Evolutionary conservation across 805 yeast species (phyloP), one percentile per base, ranked within the genome.

Genomic region (Yarrowia sp.): DNA sequence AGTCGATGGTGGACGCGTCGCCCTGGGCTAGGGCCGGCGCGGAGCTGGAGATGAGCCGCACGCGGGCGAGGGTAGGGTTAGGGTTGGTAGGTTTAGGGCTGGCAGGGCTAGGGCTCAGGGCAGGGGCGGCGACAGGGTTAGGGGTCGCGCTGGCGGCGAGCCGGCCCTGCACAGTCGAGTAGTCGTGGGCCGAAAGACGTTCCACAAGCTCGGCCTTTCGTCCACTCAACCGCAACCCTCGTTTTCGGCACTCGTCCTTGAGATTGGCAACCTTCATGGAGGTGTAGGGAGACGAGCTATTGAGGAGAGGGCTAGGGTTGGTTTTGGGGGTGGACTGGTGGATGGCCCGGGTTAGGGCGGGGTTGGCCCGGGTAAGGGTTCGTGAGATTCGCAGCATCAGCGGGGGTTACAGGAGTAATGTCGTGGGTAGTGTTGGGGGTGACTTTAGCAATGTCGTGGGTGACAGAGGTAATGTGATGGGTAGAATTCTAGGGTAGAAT

Each of bases 201-300:
- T 75, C 81, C 35, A 87, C 80, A 32, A 88, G 77, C 40, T 88
- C 91, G 10, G 82, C 76, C 73, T 88, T 88, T 63, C 82, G 81
- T 14, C 92, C 92, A n/a, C 85, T 78, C 0, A 87, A 83, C 72
- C 84, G 86, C 70, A 88, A 76, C 0, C 90, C 90, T 70, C 88
- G 82, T 69, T 78, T 79, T 69, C 84, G 84, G 75, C 91, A 87
- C 74, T 88, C 91, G 66, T 75, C 76, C 74, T 85, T 87, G 72
- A 88, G 80, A 1, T 85, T 81, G 67, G 84, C 83, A 48, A 87
- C 78, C 52, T 85, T 85, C 85, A 87, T 83, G 10, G 75, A 71
- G 32, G 75, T 61, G 70, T 74, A 77, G 56, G 75, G 75, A 16
- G 74, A 65, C 19, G 74, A 71, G 35, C 41, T 63, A 8, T 71